A percentile compares a stretch with the other conserved stretches of the same genome.
Conservation (phyloP, 805 yeast genomes). For the Pichia paraexigua region DNA sequence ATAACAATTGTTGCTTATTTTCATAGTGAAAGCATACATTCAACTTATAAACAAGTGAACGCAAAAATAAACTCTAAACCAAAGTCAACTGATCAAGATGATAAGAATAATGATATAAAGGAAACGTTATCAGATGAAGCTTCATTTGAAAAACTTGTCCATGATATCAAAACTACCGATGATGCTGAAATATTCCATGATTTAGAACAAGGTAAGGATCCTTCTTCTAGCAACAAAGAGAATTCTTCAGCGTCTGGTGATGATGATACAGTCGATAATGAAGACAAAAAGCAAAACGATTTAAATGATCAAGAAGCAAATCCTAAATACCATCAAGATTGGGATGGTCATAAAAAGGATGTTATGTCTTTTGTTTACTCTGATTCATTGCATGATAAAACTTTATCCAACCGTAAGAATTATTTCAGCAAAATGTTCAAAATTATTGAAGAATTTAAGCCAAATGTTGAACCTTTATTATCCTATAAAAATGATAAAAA, state of each 20-base stretch:
- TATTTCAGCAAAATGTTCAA: conserved; percentile 5
- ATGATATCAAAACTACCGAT: background rate
- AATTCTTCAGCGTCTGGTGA: background rate
- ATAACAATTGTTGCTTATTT: background rate
- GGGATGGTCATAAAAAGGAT: conserved; percentile 1
- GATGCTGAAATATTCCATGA: no score
- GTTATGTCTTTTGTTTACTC: background rate
- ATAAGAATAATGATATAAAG: background rate
- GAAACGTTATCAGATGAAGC: background rate
- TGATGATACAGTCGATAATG: background rate
- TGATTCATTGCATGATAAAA: background rate
- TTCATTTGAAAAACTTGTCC: background rate
- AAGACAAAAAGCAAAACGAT: background rate
- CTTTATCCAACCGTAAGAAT: background rate
- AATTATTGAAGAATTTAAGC: conserved; percentile 30
- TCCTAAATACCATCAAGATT: background rate
- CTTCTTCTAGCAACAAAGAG: no score
- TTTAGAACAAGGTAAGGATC: no score
- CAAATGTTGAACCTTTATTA: conserved; percentile 27
- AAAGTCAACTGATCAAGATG: background rate
- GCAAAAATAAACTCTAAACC: background rate
- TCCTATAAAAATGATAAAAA: background rate
- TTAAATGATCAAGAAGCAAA: background rate
- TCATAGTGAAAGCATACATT: background rate
- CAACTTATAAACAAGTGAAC: background rate